Evolutionary conservation across 805 yeast species (phyloP), one percentile per base, ranked within the genome.

Genomic region (Schizosaccharomyces cryophilus): DNA sequence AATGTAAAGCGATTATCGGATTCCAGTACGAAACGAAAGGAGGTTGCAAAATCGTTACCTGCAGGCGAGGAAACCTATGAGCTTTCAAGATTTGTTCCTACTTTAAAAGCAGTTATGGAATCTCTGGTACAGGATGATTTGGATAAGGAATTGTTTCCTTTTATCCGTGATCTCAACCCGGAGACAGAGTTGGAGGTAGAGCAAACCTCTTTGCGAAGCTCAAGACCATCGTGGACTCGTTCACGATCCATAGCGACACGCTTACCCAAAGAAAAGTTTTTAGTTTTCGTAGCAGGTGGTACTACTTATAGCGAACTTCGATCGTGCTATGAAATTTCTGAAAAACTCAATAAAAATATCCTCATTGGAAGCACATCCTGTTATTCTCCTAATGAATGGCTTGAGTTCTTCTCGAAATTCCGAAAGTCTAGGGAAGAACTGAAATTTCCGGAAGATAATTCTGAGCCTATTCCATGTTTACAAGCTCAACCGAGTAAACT

Each of bases 211-310:
- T 35, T 40, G 11, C 47, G 60, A n/a, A 56, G 60, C 35, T 35
- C 60, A n/a, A n/a, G 60, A 40, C 60, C 60, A 29, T 38, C 60
- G 9, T 56, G 60, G 60, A 40, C 60, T 24, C 42, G 60, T 5
- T 24, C 60, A 5, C 60, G 60, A 65, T 48, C 72, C 69, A 58
- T 21, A 13, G 54, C 26, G 4, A 15, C 30, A n/a, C 42, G 9
- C 45, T 35, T 3, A 54, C 64, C 13, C 73, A 72, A 2, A 73
- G 75, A 65, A 95, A 87, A 68, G 74, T 93, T 89, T 6, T 79
- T 89, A 65, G 79, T 88, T 62, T 93, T 81, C 67, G 78, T 87
- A 31, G 84, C 95, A 1, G 99, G 99, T 26, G 98, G 97, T 7
- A 71, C 85, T 24, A 87, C 97, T 0, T 80, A 83, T 65, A 78